A percentile compares a stretch with the other conserved stretches of the same genome.
Evolutionary conservation across 2,329 filamentous ascomycete genomes (phyloP).

Genomic region (Herpotrichia juniperi): DNA sequence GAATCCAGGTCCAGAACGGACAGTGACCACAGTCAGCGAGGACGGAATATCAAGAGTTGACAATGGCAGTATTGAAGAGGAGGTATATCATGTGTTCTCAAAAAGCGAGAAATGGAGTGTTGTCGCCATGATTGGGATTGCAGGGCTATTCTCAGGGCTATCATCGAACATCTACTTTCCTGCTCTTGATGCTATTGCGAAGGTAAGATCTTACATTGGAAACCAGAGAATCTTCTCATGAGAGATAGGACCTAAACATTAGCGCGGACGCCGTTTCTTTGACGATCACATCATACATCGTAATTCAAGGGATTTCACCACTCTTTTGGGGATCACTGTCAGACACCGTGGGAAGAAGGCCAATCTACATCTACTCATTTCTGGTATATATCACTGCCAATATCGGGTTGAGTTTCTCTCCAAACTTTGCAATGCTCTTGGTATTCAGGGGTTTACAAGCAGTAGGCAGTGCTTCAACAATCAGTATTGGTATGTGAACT

Average conservation of each 20-base stretch:
- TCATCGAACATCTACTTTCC: conserved; percentile 57
- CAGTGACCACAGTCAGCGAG: too few relatives aligned
- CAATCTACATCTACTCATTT: conserved; percentile 54
- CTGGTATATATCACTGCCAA: conserved; percentile 56
- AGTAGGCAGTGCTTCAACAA: conserved; percentile 56
- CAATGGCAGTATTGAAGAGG: background rate
- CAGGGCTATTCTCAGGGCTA: conserved; percentile 52
- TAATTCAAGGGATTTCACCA: conserved; percentile 58
- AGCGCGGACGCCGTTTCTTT: conserved; percentile 35
- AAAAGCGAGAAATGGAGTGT: conserved; percentile 14
- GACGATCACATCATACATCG: conserved; percentile 41
- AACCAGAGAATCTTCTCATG: background rate
- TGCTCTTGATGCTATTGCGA: conserved; percentile 39
- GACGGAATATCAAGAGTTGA: background rate
- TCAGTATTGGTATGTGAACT: conserved; percentile 50
- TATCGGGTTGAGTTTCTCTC: conserved; percentile 52
- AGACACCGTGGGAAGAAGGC: conserved; percentile 54
- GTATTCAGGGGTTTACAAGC: conserved; percentile 56
- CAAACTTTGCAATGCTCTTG: conserved; percentile 52
- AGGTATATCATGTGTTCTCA: conserved; percentile 20
- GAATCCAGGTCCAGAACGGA: too few relatives aligned
- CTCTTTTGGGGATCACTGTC: conserved; percentile 57
- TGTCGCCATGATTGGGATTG: conserved; percentile 38
- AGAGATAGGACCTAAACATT: conserved; percentile 30
- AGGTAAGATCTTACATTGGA: conserved; percentile 5